Conservation (phyloP, 2,329 filamentous ascomycete genomes). For the Aspergillus sp. region DNA sequence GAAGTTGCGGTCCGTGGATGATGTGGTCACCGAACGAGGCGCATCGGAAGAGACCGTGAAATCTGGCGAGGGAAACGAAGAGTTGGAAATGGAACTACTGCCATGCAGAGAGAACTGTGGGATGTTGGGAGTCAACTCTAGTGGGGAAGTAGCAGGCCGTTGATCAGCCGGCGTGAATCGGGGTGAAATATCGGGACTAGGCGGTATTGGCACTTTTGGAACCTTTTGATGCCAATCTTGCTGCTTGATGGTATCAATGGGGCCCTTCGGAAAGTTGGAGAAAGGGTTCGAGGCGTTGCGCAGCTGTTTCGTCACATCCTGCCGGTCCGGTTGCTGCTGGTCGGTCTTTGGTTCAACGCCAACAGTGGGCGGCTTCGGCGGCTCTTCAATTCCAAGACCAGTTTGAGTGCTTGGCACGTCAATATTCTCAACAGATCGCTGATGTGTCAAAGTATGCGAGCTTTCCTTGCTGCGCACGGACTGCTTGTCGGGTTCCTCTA, state of each 20-base stretch:
- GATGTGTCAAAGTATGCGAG: conserved; percentile 26
- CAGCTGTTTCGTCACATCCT: conserved; percentile 11
- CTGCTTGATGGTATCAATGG: conserved; percentile 29
- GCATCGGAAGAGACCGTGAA: conserved; percentile 42
- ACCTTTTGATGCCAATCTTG: conserved; percentile 27
- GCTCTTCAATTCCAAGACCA: conserved; percentile 15
- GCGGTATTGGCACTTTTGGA: conserved; percentile 20
- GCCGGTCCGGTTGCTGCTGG: conserved; percentile 2
- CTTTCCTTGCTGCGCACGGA: conserved; percentile 26
- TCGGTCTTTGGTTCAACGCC: conserved; percentile 2
- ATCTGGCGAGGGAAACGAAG: conserved; percentile 47
- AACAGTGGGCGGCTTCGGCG: conserved; percentile 4
- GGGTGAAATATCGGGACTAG: conserved; percentile 38
- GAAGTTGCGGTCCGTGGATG: conserved; percentile 41
- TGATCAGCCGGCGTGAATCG: conserved; percentile 37
- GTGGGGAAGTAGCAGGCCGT: conserved; percentile 42
- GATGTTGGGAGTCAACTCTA: conserved; percentile 38
- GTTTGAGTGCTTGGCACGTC: neutral
- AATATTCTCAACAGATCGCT: conserved; percentile 11
- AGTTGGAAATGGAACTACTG: conserved; percentile 37
- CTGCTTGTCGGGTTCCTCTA: conserved; percentile 16
- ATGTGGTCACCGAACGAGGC: conserved; percentile 41
- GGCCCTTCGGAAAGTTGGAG: conserved; percentile 19
- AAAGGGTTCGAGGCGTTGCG: conserved; percentile 23
- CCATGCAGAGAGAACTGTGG: conserved; percentile 41